Base-by-base conservation (phyloP, 192 early-diverging fungal species). In the Linnemannia zychae region DNA sequence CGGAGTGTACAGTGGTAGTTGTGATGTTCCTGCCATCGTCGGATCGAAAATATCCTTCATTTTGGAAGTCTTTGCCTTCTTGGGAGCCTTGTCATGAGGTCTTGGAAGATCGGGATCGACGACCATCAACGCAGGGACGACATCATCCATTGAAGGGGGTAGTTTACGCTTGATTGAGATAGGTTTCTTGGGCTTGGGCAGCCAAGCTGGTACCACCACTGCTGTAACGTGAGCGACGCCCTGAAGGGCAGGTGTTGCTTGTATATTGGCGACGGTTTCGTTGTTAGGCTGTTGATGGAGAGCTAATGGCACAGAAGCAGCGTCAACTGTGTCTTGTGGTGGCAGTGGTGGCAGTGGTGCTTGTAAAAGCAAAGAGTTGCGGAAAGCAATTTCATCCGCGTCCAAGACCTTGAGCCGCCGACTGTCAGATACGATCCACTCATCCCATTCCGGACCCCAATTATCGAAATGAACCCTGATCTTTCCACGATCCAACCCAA, bases 391-490 rank as follows among this genome's bases (percentile, higher is more conserved):
- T 73, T 85, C 81, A 0, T 85, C 81, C 13, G 80, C 69, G 4
- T 75, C 72, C 57, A 76, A 67, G 4, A 81, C 67, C 48, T 78
- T 83, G 47, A 92, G 72, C 40, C 90, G 68, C 49, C 82, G 66
- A 75, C 91, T 92, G 24, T 88, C 90, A 4, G 88, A 87, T 9
- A 87, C 80, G 24, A 92, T 71, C 91, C 91, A 92, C 77, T 92
- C 91, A 60, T 92, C 91, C 77, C 84, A 91, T n/a, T 82, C 68
- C 11, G 87, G 76, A 33, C 76, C 81, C 90, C 91, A 91, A 3
- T 87, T 90, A 81, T 92, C 91, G 68, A 87, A 91, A 36, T 87
- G 90, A n/a, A 92, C 81, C 37, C 78, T 74, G 31, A 92, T 88
- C 69, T 84, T 86, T 0, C 88, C 87, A 13, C 83, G 74, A n/a